These are phyloP conservation scores for Nemania diffusa DNA, from an alignment of 2,329 filamentous ascomycete species.

Conservation along the genomic window DNA sequence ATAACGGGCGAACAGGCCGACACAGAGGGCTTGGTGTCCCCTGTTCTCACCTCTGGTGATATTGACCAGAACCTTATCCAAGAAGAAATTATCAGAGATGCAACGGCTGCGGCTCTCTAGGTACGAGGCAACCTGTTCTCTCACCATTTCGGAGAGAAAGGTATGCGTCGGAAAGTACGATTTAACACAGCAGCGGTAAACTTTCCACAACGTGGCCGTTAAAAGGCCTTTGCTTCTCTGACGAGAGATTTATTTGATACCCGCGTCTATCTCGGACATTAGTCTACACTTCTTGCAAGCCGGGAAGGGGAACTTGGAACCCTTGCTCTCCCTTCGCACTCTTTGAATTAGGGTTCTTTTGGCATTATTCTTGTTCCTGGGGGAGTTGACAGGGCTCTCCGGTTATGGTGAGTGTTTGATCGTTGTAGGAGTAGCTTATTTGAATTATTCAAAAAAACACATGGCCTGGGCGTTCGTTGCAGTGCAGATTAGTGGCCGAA, in stretches of 20 bases:
- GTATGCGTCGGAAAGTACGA: conserved; percentile 14
- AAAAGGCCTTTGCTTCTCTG: conserved; percentile 9
- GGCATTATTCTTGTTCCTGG: conserved; percentile 3
- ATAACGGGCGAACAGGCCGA: conserved; percentile 19
- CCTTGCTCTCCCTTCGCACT: conserved; percentile 6
- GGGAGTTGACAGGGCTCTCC: conserved; percentile 2
- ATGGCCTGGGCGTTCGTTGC: conserved; percentile 11
- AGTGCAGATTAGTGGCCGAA: conserved; percentile 2
- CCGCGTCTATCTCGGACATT: conserved; percentile 26
- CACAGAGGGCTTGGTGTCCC: background rate
- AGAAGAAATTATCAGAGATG: conserved; percentile 16
- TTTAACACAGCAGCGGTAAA: background rate
- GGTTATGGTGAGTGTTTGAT: conserved; percentile 8
- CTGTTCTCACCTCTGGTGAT: background rate
- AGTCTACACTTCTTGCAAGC: conserved; percentile 27
- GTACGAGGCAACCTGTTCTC: conserved; percentile 17
- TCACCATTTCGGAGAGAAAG: conserved; percentile 19
- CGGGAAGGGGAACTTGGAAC: background rate
- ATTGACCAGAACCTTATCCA: too few relatives aligned
- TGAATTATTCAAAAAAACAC: conserved; percentile 11
- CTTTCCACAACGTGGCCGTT: conserved; percentile 1
- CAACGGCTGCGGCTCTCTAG: conserved; percentile 26
- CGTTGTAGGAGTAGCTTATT: conserved; percentile 31
- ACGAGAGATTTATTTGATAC: conserved; percentile 36
- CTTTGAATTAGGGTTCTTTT: conserved; percentile 15